Evolutionary conservation across 2,329 filamentous ascomycete species (phyloP).

Genomic region (Periconia digitata): DNA sequence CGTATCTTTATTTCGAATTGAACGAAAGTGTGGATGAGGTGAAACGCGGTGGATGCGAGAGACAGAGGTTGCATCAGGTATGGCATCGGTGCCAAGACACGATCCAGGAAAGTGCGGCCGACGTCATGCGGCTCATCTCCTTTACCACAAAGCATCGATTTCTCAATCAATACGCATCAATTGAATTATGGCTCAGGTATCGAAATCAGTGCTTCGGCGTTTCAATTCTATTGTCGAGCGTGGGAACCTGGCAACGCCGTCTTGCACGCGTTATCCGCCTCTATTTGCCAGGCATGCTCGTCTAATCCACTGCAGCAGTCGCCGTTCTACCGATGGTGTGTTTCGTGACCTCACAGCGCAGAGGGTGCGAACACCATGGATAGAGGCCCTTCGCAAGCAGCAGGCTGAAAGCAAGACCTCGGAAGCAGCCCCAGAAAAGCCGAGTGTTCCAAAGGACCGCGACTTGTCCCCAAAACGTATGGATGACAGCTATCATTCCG

Average conservation of each 20-base stretch:
- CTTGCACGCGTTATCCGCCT: neutral
- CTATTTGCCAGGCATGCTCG: neutral
- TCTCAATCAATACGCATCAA: neutral
- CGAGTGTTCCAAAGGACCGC: constrained; percentile 48
- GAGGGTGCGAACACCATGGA: constrained; percentile 64
- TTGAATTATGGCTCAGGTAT: constrained; percentile 23
- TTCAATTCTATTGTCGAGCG: constrained; percentile 8
- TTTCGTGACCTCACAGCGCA: constrained; percentile 54
- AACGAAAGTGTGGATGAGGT: neutral
- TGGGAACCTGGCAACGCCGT: constrained; percentile 7
- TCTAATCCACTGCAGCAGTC: constrained; percentile 26
- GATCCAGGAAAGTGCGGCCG: constrained; percentile 17
- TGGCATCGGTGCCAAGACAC: constrained; percentile 20
- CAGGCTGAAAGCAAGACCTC: constrained; percentile 42
- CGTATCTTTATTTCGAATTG: neutral
- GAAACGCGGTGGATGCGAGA: constrained; percentile 1
- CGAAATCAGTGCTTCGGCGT: constrained; percentile 21
- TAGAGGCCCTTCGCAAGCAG: constrained; percentile 63
- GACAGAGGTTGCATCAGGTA: neutral
- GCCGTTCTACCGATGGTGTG: constrained; percentile 57
- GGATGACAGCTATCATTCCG: constrained; percentile 69
- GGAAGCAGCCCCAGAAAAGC: constrained; percentile 31
- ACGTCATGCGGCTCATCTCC: constrained; percentile 13
- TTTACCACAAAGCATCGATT: neutral
- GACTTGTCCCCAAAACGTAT: constrained; percentile 68